Base-by-base conservation (phyloP, 225 moss, liverwort and hornwort species). In the Anthoceros angustus region DNA sequence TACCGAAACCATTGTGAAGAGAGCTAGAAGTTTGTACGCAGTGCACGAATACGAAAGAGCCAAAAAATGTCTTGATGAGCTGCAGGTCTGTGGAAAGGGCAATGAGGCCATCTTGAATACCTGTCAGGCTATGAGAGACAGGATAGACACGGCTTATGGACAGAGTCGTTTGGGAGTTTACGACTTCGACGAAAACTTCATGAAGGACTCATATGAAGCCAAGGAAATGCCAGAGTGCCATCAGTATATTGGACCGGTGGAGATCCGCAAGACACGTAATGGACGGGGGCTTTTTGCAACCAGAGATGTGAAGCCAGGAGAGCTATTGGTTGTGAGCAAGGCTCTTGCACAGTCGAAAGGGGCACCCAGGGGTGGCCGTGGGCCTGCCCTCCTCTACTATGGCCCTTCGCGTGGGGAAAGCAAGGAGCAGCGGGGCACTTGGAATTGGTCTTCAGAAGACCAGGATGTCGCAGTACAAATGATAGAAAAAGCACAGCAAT, bases 201-300 rank as follows among this genome's bases (percentile, higher is more conserved):
- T 32, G 18, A 67, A 46, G 9, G 3, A 49, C 6, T 39, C 55
- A 0, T 7, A 25, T 6, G 16, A 20, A 15, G 5, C 5, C n/a
- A 55, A 15, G n/a, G 55, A 20, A 55, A 7, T 12, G n/a, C 55
- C 18, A 55, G 38, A 45, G 3, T 70, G 41, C 40, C 66, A n/a
- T 39, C 66, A 70, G 14, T 75, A 43, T 21, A 49, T 70, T 10
- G 75, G 75, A n/a, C 67, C 72, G 8, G 63, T 65, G 45, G 71
- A 65, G 32, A 40, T 71, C 21, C 26, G 25, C 18, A 61, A 25
- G 6, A 20, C 61, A 7, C 42, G 18, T 15, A 38, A n/a, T 21
- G 43, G 67, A 26, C n/a, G 72, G 63, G 62, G 72, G 2, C 11
- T 72, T 18, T 63, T 63, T 41, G 45, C 65, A 23, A 49, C 67